These are phyloP conservation scores for Tricladium varicosporioides DNA, from an alignment of 2,329 filamentous ascomycete species.

Conservation along the genomic window DNA sequence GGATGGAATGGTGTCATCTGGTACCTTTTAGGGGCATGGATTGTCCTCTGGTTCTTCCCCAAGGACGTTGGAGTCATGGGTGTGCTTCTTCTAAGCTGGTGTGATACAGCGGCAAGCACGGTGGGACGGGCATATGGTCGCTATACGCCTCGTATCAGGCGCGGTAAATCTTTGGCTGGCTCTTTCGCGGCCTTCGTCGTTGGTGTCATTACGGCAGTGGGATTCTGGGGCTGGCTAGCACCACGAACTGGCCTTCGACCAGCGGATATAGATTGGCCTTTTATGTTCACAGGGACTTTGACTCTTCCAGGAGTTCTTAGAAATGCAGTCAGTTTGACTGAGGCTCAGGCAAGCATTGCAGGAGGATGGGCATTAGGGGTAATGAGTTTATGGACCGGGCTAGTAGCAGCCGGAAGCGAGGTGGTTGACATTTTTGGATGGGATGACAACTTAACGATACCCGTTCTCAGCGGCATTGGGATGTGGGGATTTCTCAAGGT, in stretches of 20 bases:
- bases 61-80: constrained; percentile 92
- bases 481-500: constrained; percentile 89
- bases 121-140: constrained; percentile 87
- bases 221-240: constrained; percentile 87
- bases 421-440: constrained; percentile 87
- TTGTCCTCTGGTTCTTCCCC: constrained; percentile 80
- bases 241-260: constrained; percentile 65
- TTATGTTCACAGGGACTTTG: constrained; percentile 79
- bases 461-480: constrained; percentile 81
- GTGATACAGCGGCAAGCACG: constrained; percentile 93
- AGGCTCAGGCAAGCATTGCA: constrained; percentile 58
- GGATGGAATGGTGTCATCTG: constrained; percentile 97
- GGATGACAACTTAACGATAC: constrained; percentile 98
- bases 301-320: constrained; percentile 63
- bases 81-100: constrained; percentile 92
- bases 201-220: constrained; percentile 76
- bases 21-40: constrained; percentile 89
- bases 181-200: constrained; percentile 80
- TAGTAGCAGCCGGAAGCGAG: constrained; percentile 86
- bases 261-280: constrained; percentile 66
- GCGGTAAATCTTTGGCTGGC: constrained; percentile 89
- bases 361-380: constrained; percentile 73
- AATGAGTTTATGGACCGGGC: constrained; percentile 83
- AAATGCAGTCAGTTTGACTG: constrained; percentile 58
- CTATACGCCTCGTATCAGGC: constrained; percentile 81